Evolutionary conservation across 2,329 filamentous ascomycete genomes (phyloP), one percentile per base, ranked within the genome.

Genomic region (Arthrobotrys sinensis): DNA sequence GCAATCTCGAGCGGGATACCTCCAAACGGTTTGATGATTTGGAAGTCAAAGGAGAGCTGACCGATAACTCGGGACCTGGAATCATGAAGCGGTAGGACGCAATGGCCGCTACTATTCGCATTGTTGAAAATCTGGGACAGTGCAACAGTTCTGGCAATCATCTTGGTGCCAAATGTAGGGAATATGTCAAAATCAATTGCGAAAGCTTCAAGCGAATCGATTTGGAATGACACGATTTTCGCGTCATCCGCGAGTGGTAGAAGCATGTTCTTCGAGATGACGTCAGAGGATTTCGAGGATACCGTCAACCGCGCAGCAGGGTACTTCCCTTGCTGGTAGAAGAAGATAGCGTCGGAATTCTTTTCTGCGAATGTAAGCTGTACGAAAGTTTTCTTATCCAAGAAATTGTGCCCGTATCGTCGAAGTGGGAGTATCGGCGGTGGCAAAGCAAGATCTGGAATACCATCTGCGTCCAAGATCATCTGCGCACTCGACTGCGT

Each of bases 151-250:
- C 97, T 96, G 11, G 95, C 96, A 83, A 99, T 98, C 63, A 98
- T 92, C 85, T 97, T 98, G 62, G 95, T 96, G 63, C 96, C 96
- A 83, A 98, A 98, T 0, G 96, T 97, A 0, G 96, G 95, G 84
- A 96, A 99, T 50, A 99, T 94, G 83, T 99, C 96, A 81, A 99
- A 97, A 84, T 99, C 96, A 80, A 99, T 91, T 14, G 93, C 91
- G 84, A 99, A 99, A 0, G 92, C 92, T 76, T 97, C 93, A 69
- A 98, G 87, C 80, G 93, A 96, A 84, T 99, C 96, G 66, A 98
- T 92, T 83, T 99, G 96, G 86, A 99, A 98, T 6, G 94, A 97
- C 80, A 97, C 92, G 64, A 94, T 90, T 77, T 94, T 92, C 80
- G 93, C 95, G 84, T 98, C 96, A 86, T 99, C 96, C 84, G 97